Evolutionary conservation across 345 rosid species (phyloP).

Genomic region (Cochlearia excelsa): DNA sequence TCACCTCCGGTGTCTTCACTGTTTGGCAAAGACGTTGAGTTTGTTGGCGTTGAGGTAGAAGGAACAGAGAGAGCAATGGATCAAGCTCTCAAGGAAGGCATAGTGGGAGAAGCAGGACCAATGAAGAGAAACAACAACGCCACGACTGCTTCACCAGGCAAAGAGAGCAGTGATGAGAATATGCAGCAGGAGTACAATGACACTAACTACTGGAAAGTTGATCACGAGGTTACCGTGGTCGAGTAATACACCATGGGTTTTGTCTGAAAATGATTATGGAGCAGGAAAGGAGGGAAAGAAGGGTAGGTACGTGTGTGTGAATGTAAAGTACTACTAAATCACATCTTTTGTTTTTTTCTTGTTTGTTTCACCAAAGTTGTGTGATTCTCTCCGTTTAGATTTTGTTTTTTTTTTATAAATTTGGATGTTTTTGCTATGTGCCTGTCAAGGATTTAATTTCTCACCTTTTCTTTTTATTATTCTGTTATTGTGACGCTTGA

Average conservation of each 20-base stretch:
- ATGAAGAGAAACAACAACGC: constrained; percentile 62
- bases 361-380: no score
- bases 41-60: constrained; percentile 86
- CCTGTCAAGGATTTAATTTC: constrained; percentile 23
- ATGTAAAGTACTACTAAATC: constrained; percentile 35
- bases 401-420: constrained; percentile 26
- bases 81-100: constrained; percentile 93
- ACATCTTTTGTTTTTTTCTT: constrained; percentile 10
- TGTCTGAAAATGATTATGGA: constrained; percentile 19
- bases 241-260: constrained; percentile 38
- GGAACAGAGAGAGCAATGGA: constrained; percentile 96
- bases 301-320: no score
- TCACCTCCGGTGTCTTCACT: constrained; percentile 61
- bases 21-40: constrained; percentile 90
- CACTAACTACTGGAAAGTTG: constrained; percentile 93
- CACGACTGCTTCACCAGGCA: constrained; percentile 50
- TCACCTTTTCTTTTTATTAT: not conserved
- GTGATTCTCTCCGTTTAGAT: constrained; percentile 28
- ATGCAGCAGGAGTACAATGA: constrained; percentile 80
- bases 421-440: constrained; percentile 23
- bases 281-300: constrained; percentile 20
- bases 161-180: constrained; percentile 57
- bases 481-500: no score
- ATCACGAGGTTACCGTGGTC: constrained; percentile 76
- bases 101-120: constrained; percentile 92